These are phyloP conservation scores for Crucibulum cyathiforme DNA, from an alignment of 1,284 basidiomycete species.

Conservation along the genomic window DNA sequence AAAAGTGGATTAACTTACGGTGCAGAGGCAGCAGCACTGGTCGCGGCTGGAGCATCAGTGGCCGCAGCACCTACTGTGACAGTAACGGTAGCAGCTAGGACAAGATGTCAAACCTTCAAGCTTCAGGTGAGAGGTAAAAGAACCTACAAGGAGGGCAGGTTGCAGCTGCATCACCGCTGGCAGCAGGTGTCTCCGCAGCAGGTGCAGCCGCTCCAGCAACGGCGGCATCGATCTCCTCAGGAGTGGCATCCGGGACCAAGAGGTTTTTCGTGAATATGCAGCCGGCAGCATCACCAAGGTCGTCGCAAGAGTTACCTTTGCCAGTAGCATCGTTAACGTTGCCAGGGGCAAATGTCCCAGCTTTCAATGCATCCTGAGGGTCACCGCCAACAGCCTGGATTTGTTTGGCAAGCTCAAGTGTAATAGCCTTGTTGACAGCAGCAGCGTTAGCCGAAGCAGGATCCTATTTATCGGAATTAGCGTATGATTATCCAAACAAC, in stretches of 20 bases:
- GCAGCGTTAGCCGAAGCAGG: slow-evolving; percentile 66
- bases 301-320: slow-evolving; percentile 59
- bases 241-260: slow-evolving; percentile 57
- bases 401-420: slow-evolving; percentile 65
- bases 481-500: neutral
- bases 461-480: slow-evolving; percentile 44
- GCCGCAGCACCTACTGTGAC: slow-evolving; percentile 14
- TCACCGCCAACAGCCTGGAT: slow-evolving; percentile 69
- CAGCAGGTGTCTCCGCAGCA: slow-evolving; percentile 18
- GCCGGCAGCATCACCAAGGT: slow-evolving; percentile 56
- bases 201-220: slow-evolving; percentile 34
- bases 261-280: slow-evolving; percentile 72
- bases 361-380: slow-evolving; percentile 63
- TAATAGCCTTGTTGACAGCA: slow-evolving; percentile 66
- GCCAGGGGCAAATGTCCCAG: slow-evolving; percentile 72
- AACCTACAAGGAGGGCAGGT: neutral
- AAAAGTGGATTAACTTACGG: neutral
- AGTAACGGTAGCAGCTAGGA: slow-evolving; percentile 15
- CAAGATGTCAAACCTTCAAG: neutral
- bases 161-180: neutral
- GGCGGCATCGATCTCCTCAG: slow-evolving; percentile 63
- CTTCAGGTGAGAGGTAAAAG: neutral
- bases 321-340: slow-evolving; percentile 56
- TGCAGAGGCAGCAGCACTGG: slow-evolving; percentile 20
- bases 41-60: slow-evolving; percentile 11